A percentile compares a stretch with the other conserved stretches of the same genome.
phyloP scores from a whole-genome alignment of 225 moss, liverwort and hornwort species.

The Bryoerythrophyllum caledonicum region DNA sequence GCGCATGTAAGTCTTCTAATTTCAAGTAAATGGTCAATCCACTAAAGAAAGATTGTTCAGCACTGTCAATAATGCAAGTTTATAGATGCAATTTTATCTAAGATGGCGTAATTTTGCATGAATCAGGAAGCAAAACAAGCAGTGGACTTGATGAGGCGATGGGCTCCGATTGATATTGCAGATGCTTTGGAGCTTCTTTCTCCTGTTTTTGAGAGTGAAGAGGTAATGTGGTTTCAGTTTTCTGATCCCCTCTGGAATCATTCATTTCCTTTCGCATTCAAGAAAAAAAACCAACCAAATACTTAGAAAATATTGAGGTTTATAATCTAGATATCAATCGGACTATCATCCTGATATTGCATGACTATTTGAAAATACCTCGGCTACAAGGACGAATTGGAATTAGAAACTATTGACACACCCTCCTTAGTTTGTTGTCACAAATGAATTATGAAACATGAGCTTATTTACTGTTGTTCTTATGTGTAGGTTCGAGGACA shows the following conservation, averaged over 20 bases:
- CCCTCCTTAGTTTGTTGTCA: not conserved
- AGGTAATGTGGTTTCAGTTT: constrained; percentile 35
- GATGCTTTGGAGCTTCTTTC: constrained; percentile 83
- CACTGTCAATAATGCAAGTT: not conserved
- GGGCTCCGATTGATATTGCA: constrained; percentile 82
- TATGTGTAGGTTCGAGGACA: constrained; percentile 71
- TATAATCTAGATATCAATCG: no score
- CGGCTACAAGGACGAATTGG: no score
- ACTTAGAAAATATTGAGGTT: no score
- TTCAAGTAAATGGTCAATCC: not conserved
- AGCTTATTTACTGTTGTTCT: not conserved
- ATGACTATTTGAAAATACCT: no score
- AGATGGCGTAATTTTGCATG: constrained; percentile 4
- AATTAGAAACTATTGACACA: not conserved
- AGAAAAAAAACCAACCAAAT: no score
- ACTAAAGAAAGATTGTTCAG: not conserved
- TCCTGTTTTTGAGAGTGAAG: constrained; percentile 80
- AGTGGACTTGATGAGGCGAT: constrained; percentile 73
- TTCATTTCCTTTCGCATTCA: not conserved
- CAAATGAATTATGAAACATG: not conserved
- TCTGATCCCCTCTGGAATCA: not conserved
- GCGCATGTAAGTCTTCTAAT: constrained; percentile 52
- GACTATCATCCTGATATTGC: no score
- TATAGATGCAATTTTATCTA: not conserved
- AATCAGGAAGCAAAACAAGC: constrained; percentile 77